Base-by-base conservation (phyloP, 1,139 yeast species). In the Magnusiomyces fungicola region DNA sequence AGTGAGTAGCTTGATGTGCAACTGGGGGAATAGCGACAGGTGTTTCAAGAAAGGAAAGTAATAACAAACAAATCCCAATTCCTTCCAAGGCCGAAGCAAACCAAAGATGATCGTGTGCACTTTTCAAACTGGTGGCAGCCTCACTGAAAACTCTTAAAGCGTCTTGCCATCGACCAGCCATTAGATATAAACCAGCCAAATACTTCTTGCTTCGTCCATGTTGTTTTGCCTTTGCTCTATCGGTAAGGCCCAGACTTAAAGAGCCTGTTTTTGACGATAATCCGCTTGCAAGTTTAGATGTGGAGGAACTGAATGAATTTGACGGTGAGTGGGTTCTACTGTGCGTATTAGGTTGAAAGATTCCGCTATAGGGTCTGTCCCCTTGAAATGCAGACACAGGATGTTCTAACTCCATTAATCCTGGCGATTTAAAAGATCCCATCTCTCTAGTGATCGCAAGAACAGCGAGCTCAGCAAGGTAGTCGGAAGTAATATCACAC, bases 41-140 rank as follows among this genome's bases (percentile, higher is more conserved):
- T 0, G 76, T 71, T 29, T 79, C 80, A 18, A 83, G 64, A 57
- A 74, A 80, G 14, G 82, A 74, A 42, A 87, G 69, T 48, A 89
- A 65, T 7, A 84, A 67, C 39, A 84, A 65, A 55, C 87, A 76
- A 1, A 86, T 78, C 0, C 84, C 84, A 10, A 89, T 69, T 0
- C 94, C 89, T 59, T 89, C 97, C 21, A 90, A 63, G 0, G 96
- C 81, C 41, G 92, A 83, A 0, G 83, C 97, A 25, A 87, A 72
- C 98, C 98, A 92, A 21, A 92, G 69, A 59, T 78, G 77, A 64
- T 92, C 98, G 47, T 81, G 81, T 1, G 82, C 72, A 32, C 78
- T 73, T 53, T 79, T 79, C 49, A 89, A 67, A 34, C 75, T 69
- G 1, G 71, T 61, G 1, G 85, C 74, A 0, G 97, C 81, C 39